These are phyloP conservation scores for Monosporozyma unispora DNA, from an alignment of 805 yeast species.

Conservation along the genomic window DNA sequence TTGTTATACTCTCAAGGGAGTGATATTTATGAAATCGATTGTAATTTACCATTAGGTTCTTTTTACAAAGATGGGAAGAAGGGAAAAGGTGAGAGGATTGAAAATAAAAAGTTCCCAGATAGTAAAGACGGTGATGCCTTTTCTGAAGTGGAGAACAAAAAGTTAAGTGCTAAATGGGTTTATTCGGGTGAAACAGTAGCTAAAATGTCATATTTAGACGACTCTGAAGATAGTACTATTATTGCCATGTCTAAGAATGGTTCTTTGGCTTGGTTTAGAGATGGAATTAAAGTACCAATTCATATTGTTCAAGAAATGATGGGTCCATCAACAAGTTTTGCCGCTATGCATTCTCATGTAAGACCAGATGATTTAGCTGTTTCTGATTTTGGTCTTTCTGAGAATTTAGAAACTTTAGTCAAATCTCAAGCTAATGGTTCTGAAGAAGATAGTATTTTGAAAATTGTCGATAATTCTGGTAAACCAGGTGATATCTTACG, in stretches of 20 bases:
- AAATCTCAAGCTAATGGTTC: slow-evolving; percentile 24
- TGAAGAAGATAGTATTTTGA: slow-evolving; percentile 24
- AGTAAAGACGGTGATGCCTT: slow-evolving; percentile 50
- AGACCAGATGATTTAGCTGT: slow-evolving; percentile 17
- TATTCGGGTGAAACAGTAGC: slow-evolving; percentile 26
- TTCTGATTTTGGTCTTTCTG: slow-evolving; percentile 26
- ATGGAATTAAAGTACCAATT: slow-evolving; percentile 25
- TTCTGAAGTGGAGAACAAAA: slow-evolving; percentile 34
- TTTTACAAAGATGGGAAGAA: slow-evolving; percentile 7
- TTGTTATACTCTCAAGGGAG: slow-evolving; percentile 26
- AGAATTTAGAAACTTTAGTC: slow-evolving; percentile 21
- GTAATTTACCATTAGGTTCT: slow-evolving; percentile 23
- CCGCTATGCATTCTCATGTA: slow-evolving; percentile 23
- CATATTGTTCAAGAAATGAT: slow-evolving; percentile 27
- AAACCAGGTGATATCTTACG: slow-evolving; percentile 25
- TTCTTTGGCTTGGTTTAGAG: slow-evolving; percentile 29
- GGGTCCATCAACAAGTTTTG: slow-evolving; percentile 26
- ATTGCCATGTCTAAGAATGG: slow-evolving; percentile 27
- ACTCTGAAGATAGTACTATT: slow-evolving; percentile 33
- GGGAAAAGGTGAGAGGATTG: slow-evolving; percentile 1
- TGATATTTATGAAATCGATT: slow-evolving; percentile 25
- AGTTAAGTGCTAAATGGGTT: slow-evolving; percentile 21
- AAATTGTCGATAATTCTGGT: slow-evolving; percentile 27
- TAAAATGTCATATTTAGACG: slow-evolving; percentile 20
- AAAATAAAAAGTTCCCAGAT: slow-evolving; percentile 3